Evolutionary conservation across 768 basidiomycete species (phyloP).

Genomic region (Mycena indigotica): DNA sequence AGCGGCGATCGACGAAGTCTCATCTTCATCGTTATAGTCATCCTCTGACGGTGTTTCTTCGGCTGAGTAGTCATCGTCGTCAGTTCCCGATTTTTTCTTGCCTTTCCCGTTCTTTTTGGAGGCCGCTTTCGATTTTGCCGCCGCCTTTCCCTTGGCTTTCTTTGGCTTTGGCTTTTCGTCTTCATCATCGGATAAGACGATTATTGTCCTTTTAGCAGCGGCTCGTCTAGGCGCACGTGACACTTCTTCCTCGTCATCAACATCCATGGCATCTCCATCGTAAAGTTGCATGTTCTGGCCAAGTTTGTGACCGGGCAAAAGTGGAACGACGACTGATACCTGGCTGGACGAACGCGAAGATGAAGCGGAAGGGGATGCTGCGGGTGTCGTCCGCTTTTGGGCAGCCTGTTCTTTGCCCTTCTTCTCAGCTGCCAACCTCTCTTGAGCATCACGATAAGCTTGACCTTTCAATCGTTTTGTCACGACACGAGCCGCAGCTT

Average conservation of each 20-base stretch:
- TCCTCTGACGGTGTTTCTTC: slow-evolving; percentile 38
- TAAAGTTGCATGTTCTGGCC: slow-evolving; percentile 22
- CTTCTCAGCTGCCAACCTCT: slow-evolving; percentile 36
- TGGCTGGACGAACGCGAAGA: slow-evolving; percentile 41
- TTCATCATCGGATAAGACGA: slow-evolving; percentile 59
- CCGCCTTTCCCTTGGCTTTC: slow-evolving; percentile 24
- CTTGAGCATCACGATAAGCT: slow-evolving; percentile 64
- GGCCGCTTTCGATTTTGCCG: slow-evolving; percentile 20
- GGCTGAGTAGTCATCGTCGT: slow-evolving; percentile 43
- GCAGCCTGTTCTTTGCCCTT: slow-evolving; percentile 4
- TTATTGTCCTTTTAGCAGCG: slow-evolving; percentile 40
- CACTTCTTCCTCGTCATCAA: slow-evolving; percentile 23
- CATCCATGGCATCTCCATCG: slow-evolving; percentile 38
- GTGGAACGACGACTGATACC: slow-evolving; percentile 61
- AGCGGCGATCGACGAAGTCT: slow-evolving; percentile 24
- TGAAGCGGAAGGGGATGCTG: slow-evolving; percentile 22
- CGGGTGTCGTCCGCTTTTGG: slow-evolving; percentile 18
- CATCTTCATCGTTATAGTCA: slow-evolving; percentile 31
- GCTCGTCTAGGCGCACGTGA: slow-evolving; percentile 41
- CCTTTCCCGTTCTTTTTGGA: slow-evolving; percentile 24
- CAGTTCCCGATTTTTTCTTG: slow-evolving; percentile 35
- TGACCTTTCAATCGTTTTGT: slow-evolving; percentile 78
- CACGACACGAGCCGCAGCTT: slow-evolving; percentile 43
- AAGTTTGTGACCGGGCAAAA: slow-evolving; percentile 28
- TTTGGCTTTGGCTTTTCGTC: slow-evolving; percentile 28